A percentile compares a stretch with the other conserved stretches of the same genome.
phyloP scores from a whole-genome alignment of 768 basidiomycete species.

The Auriscalpium orientale region DNA sequence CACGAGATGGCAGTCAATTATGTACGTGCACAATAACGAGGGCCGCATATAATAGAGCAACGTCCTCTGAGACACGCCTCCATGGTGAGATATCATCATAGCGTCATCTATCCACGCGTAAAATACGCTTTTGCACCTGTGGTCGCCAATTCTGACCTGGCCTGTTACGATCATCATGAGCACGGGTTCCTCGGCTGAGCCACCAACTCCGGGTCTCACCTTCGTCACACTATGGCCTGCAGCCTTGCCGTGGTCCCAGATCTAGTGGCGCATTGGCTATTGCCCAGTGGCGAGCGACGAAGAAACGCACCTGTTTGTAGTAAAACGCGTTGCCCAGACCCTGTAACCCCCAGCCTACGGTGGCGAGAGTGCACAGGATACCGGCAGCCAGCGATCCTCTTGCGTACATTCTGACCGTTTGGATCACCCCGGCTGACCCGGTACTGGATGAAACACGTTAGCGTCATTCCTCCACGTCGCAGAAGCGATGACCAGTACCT shows the following conservation, averaged over 20 bases:
- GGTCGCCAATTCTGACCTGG: conserved; percentile 72
- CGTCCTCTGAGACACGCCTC: too few species aligned
- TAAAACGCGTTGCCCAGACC: conserved; percentile 75
- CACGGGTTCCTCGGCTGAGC: conserved; percentile 2
- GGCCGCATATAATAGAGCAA: neutral
- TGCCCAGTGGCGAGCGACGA: conserved; percentile 8
- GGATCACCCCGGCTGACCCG: conserved; percentile 91
- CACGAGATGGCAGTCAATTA: neutral
- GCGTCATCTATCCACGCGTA: conserved; percentile 55
- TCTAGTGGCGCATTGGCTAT: conserved; percentile 32
- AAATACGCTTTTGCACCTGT: conserved; percentile 89
- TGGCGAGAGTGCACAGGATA: conserved; percentile 72
- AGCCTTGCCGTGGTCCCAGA: conserved; percentile 70
- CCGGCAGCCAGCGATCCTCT: conserved; percentile 70
- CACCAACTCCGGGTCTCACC: conserved; percentile 37
- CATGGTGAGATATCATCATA: too few species aligned
- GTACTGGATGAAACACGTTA: conserved; percentile 42
- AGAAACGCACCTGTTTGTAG: conserved; percentile 58
- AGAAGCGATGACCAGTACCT: conserved; percentile 35
- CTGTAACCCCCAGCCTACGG: conserved; percentile 84
- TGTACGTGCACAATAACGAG: neutral
- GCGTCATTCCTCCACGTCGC: neutral
- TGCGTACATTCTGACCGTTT: conserved; percentile 78
- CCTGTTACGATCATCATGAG: conserved; percentile 36
- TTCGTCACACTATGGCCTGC: conserved; percentile 87